Percentiles rank a stretch among this genome's conserved stretches.
Evolutionary conservation across 345 rosid genomes (phyloP).

Genomic region (Acer yangbiense): DNA sequence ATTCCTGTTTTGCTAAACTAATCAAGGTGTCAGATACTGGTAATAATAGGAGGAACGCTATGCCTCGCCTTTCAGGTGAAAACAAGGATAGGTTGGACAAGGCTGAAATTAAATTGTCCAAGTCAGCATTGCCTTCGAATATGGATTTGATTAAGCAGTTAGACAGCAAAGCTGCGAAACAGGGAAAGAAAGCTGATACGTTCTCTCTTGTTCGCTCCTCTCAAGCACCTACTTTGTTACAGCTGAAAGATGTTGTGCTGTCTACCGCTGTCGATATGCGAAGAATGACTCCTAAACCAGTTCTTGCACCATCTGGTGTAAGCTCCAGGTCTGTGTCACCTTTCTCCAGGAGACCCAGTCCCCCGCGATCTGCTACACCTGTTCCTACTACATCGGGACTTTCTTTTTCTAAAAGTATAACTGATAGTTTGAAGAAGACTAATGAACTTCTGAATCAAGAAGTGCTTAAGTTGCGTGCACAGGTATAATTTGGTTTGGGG

Average conservation of each 20-base stretch:
- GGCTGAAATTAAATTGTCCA: slow-evolving; percentile 77
- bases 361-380: slow-evolving; percentile 95
- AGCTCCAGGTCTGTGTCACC: slow-evolving; percentile 96
- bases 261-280: slow-evolving; percentile 65
- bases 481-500: slow-evolving; percentile 47
- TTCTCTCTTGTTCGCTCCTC: slow-evolving; percentile 73
- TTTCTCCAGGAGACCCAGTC: slow-evolving; percentile 92
- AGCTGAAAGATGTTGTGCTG: slow-evolving; percentile 79
- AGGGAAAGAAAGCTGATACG: slow-evolving; percentile 76
- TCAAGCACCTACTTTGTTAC: slow-evolving; percentile 78
- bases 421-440: slow-evolving; percentile 92
- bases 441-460: slow-evolving; percentile 93
- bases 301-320: slow-evolving; percentile 69
- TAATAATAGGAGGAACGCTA: slow-evolving; percentile 52
- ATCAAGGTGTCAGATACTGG: slow-evolving; percentile 69
- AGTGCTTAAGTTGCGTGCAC: slow-evolving; percentile 79
- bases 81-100: slow-evolving; percentile 87
- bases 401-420: slow-evolving; percentile 70
- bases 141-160: slow-evolving; percentile 91
- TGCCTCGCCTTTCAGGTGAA: slow-evolving; percentile 92
- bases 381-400: slow-evolving; percentile 83
- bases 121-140: slow-evolving; percentile 69
- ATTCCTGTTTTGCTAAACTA: slow-evolving; percentile 76
- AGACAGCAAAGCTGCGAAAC: slow-evolving; percentile 91
- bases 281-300: slow-evolving; percentile 65